A percentile compares a stretch with the other conserved stretches of the same genome.
phyloP scores from a whole-genome alignment of 768 basidiomycete genomes.

The Chalciporus chontae region DNA sequence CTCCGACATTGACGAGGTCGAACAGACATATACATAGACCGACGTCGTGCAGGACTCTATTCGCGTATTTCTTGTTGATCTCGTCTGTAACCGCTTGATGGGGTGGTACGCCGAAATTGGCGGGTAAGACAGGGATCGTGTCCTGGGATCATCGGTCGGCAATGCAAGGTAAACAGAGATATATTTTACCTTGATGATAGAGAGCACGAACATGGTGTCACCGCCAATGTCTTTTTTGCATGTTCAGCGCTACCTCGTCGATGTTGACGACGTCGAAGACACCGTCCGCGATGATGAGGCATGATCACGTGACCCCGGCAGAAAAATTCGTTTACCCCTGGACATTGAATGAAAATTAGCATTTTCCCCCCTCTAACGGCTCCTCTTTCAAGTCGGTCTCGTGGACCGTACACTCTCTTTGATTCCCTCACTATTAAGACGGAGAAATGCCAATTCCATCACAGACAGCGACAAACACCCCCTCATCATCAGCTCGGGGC shows the following conservation, averaged over 20 bases:
- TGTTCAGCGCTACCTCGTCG: not conserved
- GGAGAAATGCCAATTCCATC: conserved; percentile 11
- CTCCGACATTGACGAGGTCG: conserved; percentile 80
- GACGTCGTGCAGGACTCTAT: conserved; percentile 84
- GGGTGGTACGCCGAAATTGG: conserved; percentile 75
- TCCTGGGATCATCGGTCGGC: conserved; percentile 49
- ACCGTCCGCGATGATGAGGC: not conserved
- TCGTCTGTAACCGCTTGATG: conserved; percentile 80
- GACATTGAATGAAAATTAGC: not conserved
- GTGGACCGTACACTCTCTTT: not conserved
- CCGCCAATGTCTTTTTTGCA: not conserved
- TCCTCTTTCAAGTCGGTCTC: not conserved
- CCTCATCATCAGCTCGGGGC: conserved; percentile 30
- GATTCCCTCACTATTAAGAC: not conserved
- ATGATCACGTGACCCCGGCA: conserved; percentile 13
- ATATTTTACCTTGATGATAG: conserved; percentile 39
- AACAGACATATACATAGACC: conserved; percentile 90
- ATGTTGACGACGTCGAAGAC: not conserved
- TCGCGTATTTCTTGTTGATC: conserved; percentile 94
- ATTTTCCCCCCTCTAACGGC: not conserved
- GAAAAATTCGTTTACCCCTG: conserved; percentile 6
- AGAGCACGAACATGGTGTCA: conserved; percentile 42
- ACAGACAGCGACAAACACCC: conserved; percentile 14
- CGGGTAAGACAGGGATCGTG: conserved; percentile 84
- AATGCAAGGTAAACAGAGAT: too few species aligned